These are phyloP conservation scores for Tetracentron sinense DNA, from an alignment of 164 flowering plant species.

Conservation along the genomic window DNA sequence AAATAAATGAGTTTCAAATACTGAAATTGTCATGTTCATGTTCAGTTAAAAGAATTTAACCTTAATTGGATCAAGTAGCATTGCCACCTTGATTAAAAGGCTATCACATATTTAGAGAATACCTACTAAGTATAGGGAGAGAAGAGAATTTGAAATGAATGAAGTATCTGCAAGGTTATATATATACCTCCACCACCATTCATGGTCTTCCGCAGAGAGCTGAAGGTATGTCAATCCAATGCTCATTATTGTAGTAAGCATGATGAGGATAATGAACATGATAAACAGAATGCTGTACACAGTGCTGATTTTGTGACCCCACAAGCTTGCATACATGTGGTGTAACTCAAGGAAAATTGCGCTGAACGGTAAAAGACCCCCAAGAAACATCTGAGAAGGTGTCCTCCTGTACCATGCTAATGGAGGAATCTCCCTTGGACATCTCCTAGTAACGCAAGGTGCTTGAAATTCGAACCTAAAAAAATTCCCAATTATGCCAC, in stretches of 20 bases:
- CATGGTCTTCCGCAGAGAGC: slow-evolving; percentile 69
- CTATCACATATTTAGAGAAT: no score
- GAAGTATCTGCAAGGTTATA: no score
- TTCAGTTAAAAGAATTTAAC: no score
- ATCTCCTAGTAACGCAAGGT: slow-evolving; percentile 50
- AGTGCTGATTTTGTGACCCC: slow-evolving; percentile 70
- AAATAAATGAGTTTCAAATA: no score
- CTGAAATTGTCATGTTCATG: no score
- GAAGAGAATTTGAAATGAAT: no score
- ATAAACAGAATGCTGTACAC: slow-evolving; percentile 44
- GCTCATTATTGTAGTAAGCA: slow-evolving; percentile 52
- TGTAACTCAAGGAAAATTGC: slow-evolving; percentile 64
- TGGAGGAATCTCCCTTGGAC: slow-evolving; percentile 58
- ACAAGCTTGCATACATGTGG: slow-evolving; percentile 54
- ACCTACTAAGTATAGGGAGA: no score
- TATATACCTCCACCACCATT: slow-evolving; percentile 96
- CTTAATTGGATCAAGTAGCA: no score
- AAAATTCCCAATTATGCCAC: slow-evolving; percentile 49
- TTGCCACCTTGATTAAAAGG: no score
- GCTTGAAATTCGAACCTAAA: slow-evolving; percentile 45
- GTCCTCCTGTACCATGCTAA: slow-evolving; percentile 58
- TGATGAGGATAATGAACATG: slow-evolving; percentile 49
- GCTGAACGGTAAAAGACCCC: slow-evolving; percentile 68
- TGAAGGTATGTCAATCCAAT: slow-evolving; percentile 68
- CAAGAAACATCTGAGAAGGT: slow-evolving; percentile 63